Conservation (phyloP, 148 eudicot species). For the Polygonum maritimum region DNA sequence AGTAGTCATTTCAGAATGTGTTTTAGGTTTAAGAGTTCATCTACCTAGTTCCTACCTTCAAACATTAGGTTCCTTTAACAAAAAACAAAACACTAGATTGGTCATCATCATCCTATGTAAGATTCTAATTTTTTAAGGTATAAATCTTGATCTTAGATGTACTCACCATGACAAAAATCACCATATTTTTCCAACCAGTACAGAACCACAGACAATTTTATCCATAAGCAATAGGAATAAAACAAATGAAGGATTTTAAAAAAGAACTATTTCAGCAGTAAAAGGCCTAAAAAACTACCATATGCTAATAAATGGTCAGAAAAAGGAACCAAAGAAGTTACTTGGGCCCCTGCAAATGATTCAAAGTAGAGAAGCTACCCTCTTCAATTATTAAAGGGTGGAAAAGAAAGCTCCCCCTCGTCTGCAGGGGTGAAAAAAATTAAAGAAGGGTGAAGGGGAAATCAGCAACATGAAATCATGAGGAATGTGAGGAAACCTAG, state of each 20-base stretch:
- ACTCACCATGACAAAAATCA: background rate
- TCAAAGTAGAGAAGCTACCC: background rate
- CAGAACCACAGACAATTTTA: background rate
- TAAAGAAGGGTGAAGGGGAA: conserved; percentile 1
- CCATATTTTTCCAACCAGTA: background rate
- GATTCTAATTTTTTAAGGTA: background rate
- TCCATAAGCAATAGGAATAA: background rate
- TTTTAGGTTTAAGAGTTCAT: conserved; percentile 5
- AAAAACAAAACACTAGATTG: background rate
- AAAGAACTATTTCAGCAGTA: background rate
- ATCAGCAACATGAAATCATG: background rate
- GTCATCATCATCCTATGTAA: background rate
- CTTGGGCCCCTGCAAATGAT: conserved; percentile 9
- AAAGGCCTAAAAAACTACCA: background rate
- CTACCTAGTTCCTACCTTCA: conserved; percentile 1
- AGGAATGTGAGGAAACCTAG: conserved; percentile 6
- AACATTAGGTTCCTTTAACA: background rate
- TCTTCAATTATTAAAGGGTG: background rate
- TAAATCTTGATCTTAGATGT: background rate
- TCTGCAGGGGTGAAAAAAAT: background rate
- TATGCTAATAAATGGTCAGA: conserved; percentile 4
- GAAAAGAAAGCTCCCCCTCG: background rate
- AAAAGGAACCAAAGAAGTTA: background rate
- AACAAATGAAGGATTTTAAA: background rate
- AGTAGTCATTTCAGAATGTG: background rate